Evolutionary conservation across 345 rosid genomes (phyloP).

Genomic region (Eucalyptus cloeziana): DNA sequence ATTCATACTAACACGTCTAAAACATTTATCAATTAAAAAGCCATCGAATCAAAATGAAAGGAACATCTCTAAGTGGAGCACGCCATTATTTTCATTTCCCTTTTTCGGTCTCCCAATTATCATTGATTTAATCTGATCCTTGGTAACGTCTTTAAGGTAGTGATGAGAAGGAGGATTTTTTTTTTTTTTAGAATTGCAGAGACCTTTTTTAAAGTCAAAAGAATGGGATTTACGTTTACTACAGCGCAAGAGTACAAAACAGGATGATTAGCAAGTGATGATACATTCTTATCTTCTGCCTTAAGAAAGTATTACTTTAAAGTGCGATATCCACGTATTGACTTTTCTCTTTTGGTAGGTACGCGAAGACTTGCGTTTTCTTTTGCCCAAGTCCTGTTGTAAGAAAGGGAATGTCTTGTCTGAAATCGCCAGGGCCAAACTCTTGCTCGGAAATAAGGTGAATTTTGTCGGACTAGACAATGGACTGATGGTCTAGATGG

Average conservation of each 20-base stretch:
- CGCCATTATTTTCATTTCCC: background rate
- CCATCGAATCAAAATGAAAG: background rate
- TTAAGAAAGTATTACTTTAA: background rate
- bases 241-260: background rate
- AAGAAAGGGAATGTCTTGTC: background rate
- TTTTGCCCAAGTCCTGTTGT: background rate
- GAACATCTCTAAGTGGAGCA: background rate
- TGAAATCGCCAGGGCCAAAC: background rate
- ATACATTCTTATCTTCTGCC: constrained; percentile 1
- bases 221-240: background rate
- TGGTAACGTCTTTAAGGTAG: background rate
- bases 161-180: background rate
- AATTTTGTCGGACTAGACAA: background rate
- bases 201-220: background rate
- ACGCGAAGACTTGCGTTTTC: background rate
- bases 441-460: background rate
- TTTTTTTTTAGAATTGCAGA: background rate
- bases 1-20: background rate
- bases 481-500: background rate
- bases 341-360: background rate
- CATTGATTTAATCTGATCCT: background rate
- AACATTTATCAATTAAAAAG: background rate
- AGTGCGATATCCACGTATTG: background rate
- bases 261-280: constrained; percentile 1
- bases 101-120: background rate